Conservation (phyloP, 371 early-diverging fungal genomes). For the Choanephora cucurbitarum region DNA sequence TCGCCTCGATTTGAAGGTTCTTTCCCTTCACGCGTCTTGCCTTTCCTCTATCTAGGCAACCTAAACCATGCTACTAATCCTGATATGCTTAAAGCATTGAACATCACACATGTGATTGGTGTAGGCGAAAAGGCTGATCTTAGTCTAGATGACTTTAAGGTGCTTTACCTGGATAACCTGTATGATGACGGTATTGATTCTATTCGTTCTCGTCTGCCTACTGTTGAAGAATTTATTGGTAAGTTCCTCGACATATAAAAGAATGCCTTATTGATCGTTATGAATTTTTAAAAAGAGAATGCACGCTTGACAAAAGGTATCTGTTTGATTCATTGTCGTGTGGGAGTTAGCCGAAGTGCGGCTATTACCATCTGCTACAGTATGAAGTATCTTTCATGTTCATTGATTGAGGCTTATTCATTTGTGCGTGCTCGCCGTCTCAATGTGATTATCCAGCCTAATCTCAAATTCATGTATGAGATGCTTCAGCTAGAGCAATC, state of each 20-base stretch:
- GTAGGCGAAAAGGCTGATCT: constrained; percentile 65
- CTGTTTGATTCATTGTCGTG: constrained; percentile 66
- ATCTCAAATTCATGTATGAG: constrained; percentile 70
- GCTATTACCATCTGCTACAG: constrained; percentile 68
- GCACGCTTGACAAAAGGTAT: constrained; percentile 31
- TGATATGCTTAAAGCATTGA: constrained; percentile 55
- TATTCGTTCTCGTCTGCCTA: constrained; percentile 49
- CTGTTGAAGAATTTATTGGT: constrained; percentile 61
- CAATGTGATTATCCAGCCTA: constrained; percentile 74
- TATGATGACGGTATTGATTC: constrained; percentile 71
- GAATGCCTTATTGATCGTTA: background rate
- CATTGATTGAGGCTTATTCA: constrained; percentile 61
- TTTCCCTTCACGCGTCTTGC: constrained; percentile 64
- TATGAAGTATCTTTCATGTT: constrained; percentile 55
- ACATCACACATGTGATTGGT: constrained; percentile 63
- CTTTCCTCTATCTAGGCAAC: constrained; percentile 66
- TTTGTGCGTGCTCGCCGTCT: constrained; percentile 66
- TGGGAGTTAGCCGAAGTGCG: constrained; percentile 69
- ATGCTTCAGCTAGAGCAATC: constrained; percentile 63
- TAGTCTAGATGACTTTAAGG: constrained; percentile 28
- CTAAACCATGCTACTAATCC: constrained; percentile 69
- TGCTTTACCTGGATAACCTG: constrained; percentile 57
- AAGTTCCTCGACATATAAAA: constrained; percentile 29
- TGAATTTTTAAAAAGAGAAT: too few relatives aligned
- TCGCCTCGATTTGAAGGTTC: constrained; percentile 66